A percentile compares a stretch with the other conserved stretches of the same genome.
Evolutionary conservation across 208 protist genomes (phyloP).

Genomic region (Trypanosoma theileri): DNA sequence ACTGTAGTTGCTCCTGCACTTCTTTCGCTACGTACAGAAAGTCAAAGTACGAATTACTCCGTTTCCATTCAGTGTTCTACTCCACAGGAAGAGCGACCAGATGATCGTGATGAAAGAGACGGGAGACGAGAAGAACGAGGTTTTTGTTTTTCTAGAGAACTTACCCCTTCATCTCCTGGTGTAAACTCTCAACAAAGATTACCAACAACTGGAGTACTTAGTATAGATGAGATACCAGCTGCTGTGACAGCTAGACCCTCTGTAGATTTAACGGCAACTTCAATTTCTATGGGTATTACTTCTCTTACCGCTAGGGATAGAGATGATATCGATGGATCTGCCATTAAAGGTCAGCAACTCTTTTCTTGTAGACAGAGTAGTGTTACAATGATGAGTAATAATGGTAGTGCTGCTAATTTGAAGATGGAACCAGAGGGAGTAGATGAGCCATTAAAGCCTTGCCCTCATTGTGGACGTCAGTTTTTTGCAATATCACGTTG

Average conservation of each 20-base stretch:
- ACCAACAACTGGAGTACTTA: not conserved
- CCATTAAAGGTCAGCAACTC: not conserved
- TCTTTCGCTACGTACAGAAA: slow-evolving; percentile 5
- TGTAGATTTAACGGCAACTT: not conserved
- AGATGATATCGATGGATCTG: slow-evolving; percentile 5
- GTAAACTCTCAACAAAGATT: not conserved
- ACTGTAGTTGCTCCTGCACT: not conserved
- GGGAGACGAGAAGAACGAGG: not conserved
- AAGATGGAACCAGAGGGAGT: slow-evolving; percentile 22
- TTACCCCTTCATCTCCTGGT: not conserved
- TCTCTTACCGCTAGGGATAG: not conserved
- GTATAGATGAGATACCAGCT: slow-evolving; percentile 48
- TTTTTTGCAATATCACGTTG: slow-evolving; percentile 57
- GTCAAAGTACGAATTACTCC: slow-evolving; percentile 14
- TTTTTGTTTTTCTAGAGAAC: slow-evolving; percentile 6
- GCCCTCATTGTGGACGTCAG: slow-evolving; percentile 70
- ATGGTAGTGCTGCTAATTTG: slow-evolving; percentile 9
- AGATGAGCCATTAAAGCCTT: slow-evolving; percentile 52
- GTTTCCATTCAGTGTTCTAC: slow-evolving; percentile 3
- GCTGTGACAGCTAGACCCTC: slow-evolving; percentile 29
- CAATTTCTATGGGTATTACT: not conserved
- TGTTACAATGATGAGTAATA: not conserved
- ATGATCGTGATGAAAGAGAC: not conserved
- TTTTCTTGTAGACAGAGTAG: not conserved
- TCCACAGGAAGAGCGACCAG: slow-evolving; percentile 8